Conservation (phyloP, 768 basidiomycete genomes). For the Baorangia bicolor region DNA sequence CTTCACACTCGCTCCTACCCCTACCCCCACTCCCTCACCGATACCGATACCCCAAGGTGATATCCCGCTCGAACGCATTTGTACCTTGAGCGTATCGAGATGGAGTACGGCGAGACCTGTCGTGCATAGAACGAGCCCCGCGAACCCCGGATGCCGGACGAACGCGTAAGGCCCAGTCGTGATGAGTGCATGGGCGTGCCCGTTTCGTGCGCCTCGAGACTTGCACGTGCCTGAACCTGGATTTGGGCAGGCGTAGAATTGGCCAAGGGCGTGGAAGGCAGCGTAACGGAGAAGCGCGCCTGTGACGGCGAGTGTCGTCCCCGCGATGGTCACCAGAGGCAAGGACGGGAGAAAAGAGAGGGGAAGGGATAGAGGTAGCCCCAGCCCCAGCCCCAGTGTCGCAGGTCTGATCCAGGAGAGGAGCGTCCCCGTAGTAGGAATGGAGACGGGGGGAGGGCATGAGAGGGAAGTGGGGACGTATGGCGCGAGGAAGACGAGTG, state of each 20-base stretch:
- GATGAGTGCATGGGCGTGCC: conserved; percentile 25
- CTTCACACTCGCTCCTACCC: conserved; percentile 32
- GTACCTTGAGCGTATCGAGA: not conserved
- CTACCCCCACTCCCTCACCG: not conserved
- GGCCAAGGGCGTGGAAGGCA: conserved; percentile 28
- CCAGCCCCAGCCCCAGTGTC: not conserved
- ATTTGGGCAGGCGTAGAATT: conserved; percentile 21
- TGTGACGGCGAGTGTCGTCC: conserved; percentile 36
- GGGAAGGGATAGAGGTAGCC: not conserved
- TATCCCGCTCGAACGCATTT: not conserved
- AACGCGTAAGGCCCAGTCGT: conserved; percentile 27
- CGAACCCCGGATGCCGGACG: conserved; percentile 33
- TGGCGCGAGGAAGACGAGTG: conserved; percentile 6
- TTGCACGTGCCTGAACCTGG: conserved; percentile 3
- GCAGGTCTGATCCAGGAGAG: not conserved
- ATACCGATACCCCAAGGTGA: not conserved
- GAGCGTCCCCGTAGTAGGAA: not conserved
- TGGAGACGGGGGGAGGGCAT: not conserved
- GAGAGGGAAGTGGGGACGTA: not conserved
- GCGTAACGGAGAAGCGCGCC: conserved; percentile 43
- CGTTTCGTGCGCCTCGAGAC: not conserved
- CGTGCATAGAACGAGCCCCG: conserved; percentile 33
- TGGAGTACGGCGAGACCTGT: conserved; percentile 15
- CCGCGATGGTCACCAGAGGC: conserved; percentile 27
- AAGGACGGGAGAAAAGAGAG: not conserved